A percentile compares a stretch with the other conserved stretches of the same genome.
Conservation (phyloP, 2,329 filamentous ascomycete genomes). For the Neospermospora avenae region DNA sequence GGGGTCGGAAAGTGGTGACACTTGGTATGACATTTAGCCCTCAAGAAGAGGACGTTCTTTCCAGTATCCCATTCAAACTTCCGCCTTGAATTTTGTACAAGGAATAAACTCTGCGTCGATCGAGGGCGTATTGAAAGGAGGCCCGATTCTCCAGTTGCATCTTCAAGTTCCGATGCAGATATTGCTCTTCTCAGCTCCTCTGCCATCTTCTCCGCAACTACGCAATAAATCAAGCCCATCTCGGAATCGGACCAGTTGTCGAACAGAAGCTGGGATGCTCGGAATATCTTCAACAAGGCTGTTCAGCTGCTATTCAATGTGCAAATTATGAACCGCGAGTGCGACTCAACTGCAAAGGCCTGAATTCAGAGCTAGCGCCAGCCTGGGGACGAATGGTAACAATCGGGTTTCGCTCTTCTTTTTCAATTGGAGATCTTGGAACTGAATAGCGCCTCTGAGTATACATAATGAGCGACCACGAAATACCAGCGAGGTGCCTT, state of each 20-base stretch:
- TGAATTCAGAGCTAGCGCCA: background rate
- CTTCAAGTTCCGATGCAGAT: too few relatives aligned
- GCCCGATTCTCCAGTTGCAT: too few relatives aligned
- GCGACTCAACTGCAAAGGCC: background rate
- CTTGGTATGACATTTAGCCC: background rate
- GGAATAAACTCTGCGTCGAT: too few relatives aligned
- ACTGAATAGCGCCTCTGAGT: background rate
- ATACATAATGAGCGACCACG: background rate
- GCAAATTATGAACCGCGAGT: background rate
- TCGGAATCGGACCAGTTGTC: too few relatives aligned
- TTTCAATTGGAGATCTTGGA: background rate
- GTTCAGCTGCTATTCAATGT: background rate
- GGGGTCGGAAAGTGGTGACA: background rate
- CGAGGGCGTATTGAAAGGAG: too few relatives aligned
- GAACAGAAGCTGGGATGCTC: background rate
- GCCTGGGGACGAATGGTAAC: background rate
- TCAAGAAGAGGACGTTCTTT: too few relatives aligned
- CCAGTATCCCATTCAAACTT: too few relatives aligned
- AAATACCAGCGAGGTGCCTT: background rate
- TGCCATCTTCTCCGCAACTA: too few relatives aligned
- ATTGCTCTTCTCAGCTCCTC: too few relatives aligned
- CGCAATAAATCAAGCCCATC: too few relatives aligned
- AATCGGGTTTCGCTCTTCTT: background rate
- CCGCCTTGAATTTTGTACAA: too few relatives aligned
- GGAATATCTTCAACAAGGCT: background rate